Percentiles rank a stretch among this genome's conserved stretches.
phyloP scores from a whole-genome alignment of 257 asterid species.

The Solanum phureja region DNA sequence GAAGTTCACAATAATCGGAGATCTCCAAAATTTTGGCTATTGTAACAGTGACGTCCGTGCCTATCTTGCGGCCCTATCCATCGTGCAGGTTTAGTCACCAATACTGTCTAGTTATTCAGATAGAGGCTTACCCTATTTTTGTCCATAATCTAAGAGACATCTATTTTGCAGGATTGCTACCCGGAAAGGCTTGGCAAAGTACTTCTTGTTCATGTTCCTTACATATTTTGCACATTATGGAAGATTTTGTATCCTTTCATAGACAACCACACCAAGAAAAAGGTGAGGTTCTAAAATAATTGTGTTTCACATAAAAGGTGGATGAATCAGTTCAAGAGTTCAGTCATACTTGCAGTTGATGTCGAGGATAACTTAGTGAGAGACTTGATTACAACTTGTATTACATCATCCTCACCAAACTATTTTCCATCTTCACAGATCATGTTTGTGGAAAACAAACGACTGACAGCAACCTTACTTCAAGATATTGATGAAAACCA shows the following conservation, averaged over 20 bases:
- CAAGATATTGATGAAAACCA: slow-evolving; percentile 67
- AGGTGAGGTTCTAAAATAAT: slow-evolving; percentile 26
- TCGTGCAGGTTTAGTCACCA: slow-evolving; percentile 5
- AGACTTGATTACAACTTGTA: not conserved
- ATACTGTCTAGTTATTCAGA: not conserved
- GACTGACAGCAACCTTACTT: slow-evolving; percentile 33
- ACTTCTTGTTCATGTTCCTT: slow-evolving; percentile 48
- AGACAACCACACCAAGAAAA: slow-evolving; percentile 65
- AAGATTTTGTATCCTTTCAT: slow-evolving; percentile 61
- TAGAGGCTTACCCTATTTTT: not conserved
- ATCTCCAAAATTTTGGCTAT: slow-evolving; percentile 65
- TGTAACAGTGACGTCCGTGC: slow-evolving; percentile 62
- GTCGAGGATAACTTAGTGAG: not conserved
- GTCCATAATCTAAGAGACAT: not conserved
- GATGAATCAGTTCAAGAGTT: not conserved
- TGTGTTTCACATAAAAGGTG: not conserved
- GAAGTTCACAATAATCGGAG: slow-evolving; percentile 72
- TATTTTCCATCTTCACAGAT: slow-evolving; percentile 24
- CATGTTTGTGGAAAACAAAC: slow-evolving; percentile 57
- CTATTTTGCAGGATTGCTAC: slow-evolving; percentile 51
- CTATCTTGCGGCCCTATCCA: slow-evolving; percentile 42
- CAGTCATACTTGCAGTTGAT: not conserved
- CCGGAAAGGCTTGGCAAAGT: slow-evolving; percentile 80
- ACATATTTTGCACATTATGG: slow-evolving; percentile 55
- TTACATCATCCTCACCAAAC: not conserved